Evolutionary conservation across 1,284 basidiomycete species (phyloP).

Genomic region (Trametes pubescens): DNA sequence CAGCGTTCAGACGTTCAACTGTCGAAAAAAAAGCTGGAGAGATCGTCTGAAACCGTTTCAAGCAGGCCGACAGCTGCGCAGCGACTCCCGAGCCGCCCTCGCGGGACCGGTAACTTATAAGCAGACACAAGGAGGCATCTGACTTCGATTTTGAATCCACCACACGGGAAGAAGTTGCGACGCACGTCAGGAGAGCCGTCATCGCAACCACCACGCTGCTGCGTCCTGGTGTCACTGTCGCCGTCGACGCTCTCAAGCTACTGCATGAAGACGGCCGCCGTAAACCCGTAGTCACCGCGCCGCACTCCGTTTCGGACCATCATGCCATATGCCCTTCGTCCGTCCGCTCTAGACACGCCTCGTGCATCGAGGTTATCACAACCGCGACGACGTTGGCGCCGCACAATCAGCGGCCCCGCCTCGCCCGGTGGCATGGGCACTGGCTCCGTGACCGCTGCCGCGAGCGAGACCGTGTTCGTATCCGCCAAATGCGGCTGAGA

Average conservation of each 20-base stretch:
- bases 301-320: not conserved
- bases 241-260: not conserved
- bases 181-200: not conserved
- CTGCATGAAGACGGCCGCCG: not conserved
- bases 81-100: not conserved
- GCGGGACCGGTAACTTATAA: constrained; percentile 2
- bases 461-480: constrained; percentile 4
- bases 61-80: too few relatives aligned
- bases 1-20: not conserved
- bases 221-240: not conserved
- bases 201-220: not conserved
- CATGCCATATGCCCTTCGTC: not conserved
- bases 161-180: not conserved
- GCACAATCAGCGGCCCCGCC: not conserved
- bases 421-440: constrained; percentile 1
- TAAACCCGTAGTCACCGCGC: not conserved
- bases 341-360: not conserved
- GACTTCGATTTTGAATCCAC: not conserved
- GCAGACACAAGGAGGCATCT: not conserved
- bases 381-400: constrained; percentile 5
- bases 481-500: constrained; percentile 25
- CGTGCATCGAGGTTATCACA: constrained; percentile 5
- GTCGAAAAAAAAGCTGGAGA: not conserved
- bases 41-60: not conserved
- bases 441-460: not conserved